Evolutionary conservation across 1,284 basidiomycete genomes (phyloP), one percentile per base, ranked within the genome.

Genomic region (Trichosporon asahii): DNA sequence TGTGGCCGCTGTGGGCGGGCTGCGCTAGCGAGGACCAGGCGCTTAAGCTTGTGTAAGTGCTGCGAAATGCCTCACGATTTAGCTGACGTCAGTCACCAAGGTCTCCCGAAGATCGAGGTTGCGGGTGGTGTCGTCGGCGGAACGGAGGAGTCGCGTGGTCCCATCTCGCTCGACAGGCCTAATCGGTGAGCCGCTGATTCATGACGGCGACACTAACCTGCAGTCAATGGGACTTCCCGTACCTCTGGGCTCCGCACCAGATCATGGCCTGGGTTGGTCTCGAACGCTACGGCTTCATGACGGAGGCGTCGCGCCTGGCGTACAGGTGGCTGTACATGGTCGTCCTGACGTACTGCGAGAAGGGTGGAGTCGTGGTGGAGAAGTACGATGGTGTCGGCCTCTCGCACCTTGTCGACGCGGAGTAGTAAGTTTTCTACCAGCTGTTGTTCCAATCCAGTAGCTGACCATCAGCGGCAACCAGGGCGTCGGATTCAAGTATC

Each of bases 361-460:
- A 97, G 84, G 98, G 98, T 80, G 95, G 95, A 15, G 92, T 97
- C 49, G 95, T 98, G 2, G 94, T 95, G 0, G 95, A 98, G 85
- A 98, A 98, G 90, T 98, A 98, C 80, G 95, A 99, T 78, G 96
- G 95, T 0, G 96, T 98, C 76, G 92, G 91, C 80, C 87, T 96
- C 23, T 95, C 93, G 2, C 95, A 98, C 84, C 87, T 98, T 71
- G 95, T 99, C 4, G 95, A 96, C 79, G 96, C 96, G 60, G 96
- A 99, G 85, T 98, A 98, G 80, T 81, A 66, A 77, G 80, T 74
- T 14, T 11, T 18, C 64, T n/a, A n/a, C n/a, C n/a, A n/a, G n/a
- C n/a, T n/a, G n/a, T n/a, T n/a, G n/a, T n/a, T n/a, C n/a, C n/a
- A n/a, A n/a, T n/a, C n/a, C 40, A 18, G 3, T 8, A 27, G 70